Percentiles rank a stretch among this genome's conserved stretches.
Evolutionary conservation across 176 grass and related monocot species (phyloP).

Genomic region (Pontederia crassipes): DNA sequence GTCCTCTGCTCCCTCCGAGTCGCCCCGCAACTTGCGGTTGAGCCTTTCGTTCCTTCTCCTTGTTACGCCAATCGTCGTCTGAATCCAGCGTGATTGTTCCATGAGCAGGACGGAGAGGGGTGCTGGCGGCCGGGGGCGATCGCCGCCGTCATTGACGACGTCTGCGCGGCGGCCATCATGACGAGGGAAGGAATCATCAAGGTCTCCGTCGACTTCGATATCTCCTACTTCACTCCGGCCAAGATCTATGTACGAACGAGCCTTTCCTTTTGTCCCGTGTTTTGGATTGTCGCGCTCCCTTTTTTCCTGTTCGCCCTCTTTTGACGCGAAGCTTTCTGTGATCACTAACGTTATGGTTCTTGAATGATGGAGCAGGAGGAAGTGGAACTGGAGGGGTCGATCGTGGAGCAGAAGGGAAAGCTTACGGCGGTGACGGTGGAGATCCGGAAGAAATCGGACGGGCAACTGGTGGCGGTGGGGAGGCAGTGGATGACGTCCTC

Average conservation of each 20-base stretch:
- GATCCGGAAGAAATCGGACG: conserved; percentile 42
- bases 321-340: too few relatives aligned
- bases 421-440: conserved; percentile 51
- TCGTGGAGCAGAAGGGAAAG: conserved; percentile 43
- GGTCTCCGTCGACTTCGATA: conserved; percentile 21
- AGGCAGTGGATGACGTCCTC: conserved; percentile 59
- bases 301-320: too few relatives aligned
- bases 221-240: conserved; percentile 24
- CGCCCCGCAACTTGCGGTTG: conserved; percentile 15
- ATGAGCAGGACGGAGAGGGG: conserved; percentile 20
- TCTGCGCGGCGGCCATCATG: conserved; percentile 21
- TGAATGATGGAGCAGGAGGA: conserved; percentile 31
- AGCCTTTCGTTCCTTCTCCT: neutral
- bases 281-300: too few relatives aligned
- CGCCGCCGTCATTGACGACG: conserved; percentile 14
- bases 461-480: conserved; percentile 48
- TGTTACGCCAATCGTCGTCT: neutral
- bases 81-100: neutral
- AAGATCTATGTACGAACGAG: conserved; percentile 1
- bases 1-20: conserved; percentile 22
- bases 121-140: conserved; percentile 18
- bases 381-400: conserved; percentile 54
- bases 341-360: too few relatives aligned
- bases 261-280: too few relatives aligned
- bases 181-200: conserved; percentile 20